Percentiles rank a stretch among this genome's conserved stretches.
phyloP scores from a whole-genome alignment of 495 filamentous ascomycete species.

The Geoglossum glabrum region DNA sequence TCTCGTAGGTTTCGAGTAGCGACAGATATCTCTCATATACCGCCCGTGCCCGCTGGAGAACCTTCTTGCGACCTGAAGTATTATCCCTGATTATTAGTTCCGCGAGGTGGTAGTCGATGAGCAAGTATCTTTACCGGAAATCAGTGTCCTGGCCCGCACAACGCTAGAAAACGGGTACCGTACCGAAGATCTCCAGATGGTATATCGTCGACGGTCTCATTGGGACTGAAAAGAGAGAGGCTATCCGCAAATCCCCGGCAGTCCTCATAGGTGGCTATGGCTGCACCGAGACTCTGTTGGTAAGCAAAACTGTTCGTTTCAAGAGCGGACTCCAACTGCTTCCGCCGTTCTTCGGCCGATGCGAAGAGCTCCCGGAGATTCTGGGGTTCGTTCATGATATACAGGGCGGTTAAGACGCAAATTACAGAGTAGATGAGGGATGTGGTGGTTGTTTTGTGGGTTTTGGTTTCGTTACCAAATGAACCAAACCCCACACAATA shows the following conservation, averaged over 20 bases:
- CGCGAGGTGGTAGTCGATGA: constrained; percentile 45
- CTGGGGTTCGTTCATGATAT: constrained; percentile 41
- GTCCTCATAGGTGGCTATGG: constrained; percentile 50
- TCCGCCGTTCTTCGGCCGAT: constrained; percentile 34
- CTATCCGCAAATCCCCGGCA: constrained; percentile 46
- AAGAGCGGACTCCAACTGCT: constrained; percentile 24
- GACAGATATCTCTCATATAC: constrained; percentile 61
- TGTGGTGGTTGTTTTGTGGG: neutral
- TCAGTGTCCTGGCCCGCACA: neutral
- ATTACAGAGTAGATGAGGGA: neutral
- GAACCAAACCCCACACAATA: neutral
- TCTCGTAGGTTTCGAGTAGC: constrained; percentile 54
- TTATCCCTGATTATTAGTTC: constrained; percentile 41
- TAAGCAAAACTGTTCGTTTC: constrained; percentile 37
- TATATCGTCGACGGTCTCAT: constrained; percentile 79
- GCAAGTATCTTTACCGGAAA: constrained; percentile 35
- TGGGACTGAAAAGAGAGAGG: constrained; percentile 69
- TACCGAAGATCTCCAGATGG: constrained; percentile 67
- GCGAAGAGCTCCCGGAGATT: constrained; percentile 37
- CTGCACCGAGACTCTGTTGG: constrained; percentile 41
- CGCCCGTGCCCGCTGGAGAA: constrained; percentile 39
- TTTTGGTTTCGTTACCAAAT: neutral
- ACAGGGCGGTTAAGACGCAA: neutral
- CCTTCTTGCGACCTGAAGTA: constrained; percentile 34
- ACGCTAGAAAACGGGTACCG: constrained; percentile 5